Base-by-base conservation (phyloP, 257 asterid species). In the Solanum pennellii region DNA sequence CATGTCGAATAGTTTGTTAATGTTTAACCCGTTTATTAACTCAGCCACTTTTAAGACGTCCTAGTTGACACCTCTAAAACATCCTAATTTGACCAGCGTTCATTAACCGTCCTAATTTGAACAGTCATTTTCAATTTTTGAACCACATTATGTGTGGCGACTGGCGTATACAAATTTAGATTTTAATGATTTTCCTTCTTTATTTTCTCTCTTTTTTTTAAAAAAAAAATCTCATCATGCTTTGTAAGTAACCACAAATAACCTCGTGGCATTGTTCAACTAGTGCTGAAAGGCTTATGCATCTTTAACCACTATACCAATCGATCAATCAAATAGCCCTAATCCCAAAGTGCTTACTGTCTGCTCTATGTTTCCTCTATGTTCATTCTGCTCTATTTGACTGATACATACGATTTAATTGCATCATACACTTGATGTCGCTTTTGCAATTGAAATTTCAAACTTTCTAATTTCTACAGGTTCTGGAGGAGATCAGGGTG, bases 401-500 rank as follows among this genome's bases (percentile, higher is more conserved):
- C 66, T 7, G 86, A 86, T 84, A 69, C 80, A 68, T 87, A 71
- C 83, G 59, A 86, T 86, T 60, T n/a, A 86, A 45, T 79, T 15
- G 84, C 41, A 10, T 25, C 62, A 44, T 44, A 44, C 41, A 27
- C 65, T 45, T 82, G 18, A 80, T 29, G 27, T 18, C 18, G 12
- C 42, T 16, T 80, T 27, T 80, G 85, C 45, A 31, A 82, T 82
- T 82, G 42, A 49, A 82, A 82, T 20, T 82, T 82, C 2, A 27
- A 18, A 80, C 25, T 5, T 80, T 31, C 69, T 42, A 76, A 49
- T 25, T 80, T 82, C 85, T 92, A 89, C 74, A 97, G 99, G 99
- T 97, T 89, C 89, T 97, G 93, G 99, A 97, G 92, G 98, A 95
- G 92, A 97, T 95, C 91, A 94, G 96, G 90, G 83, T 90, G 89